Evolutionary conservation across 768 basidiomycete genomes (phyloP).

Genomic region (Leccinum broughii): DNA sequence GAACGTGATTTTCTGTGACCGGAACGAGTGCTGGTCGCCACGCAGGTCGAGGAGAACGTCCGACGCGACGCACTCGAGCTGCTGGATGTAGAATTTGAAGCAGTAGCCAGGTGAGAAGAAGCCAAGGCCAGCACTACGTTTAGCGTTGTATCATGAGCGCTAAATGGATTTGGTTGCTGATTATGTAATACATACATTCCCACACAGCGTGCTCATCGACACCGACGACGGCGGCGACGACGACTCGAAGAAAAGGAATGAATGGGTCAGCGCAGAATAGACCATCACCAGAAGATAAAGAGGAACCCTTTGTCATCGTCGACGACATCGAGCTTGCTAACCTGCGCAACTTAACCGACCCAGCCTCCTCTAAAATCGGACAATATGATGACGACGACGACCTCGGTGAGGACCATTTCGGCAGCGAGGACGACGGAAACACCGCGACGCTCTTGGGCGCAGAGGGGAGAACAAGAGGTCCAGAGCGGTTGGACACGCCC

Average conservation of each 20-base stretch:
- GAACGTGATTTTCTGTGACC: slow-evolving; percentile 4
- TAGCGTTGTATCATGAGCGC: slow-evolving; percentile 32
- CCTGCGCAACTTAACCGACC: slow-evolving; percentile 30
- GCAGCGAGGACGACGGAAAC: slow-evolving; percentile 39
- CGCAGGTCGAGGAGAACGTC: slow-evolving; percentile 13
- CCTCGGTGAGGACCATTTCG: slow-evolving; percentile 13
- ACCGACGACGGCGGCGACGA: slow-evolving; percentile 2
- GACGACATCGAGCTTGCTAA: slow-evolving; percentile 36
- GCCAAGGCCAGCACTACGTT: slow-evolving; percentile 24
- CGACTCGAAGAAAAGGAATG: slow-evolving; percentile 6
- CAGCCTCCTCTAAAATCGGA: slow-evolving; percentile 21
- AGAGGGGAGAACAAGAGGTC: slow-evolving; percentile 29
- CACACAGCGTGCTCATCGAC: slow-evolving; percentile 19
- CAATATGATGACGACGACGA: slow-evolving; percentile 32
- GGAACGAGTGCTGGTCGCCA: slow-evolving; percentile 15
- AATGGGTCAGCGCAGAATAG: slow-evolving; percentile 6
- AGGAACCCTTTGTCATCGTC: neutral
- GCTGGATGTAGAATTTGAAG: slow-evolving; percentile 19
- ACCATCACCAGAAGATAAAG: neutral
- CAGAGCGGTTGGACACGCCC: slow-evolving; percentile 23
- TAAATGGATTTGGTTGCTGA: slow-evolving; percentile 27
- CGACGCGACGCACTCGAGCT: slow-evolving; percentile 18
- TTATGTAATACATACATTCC: slow-evolving; percentile 29
- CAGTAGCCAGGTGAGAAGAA: slow-evolving; percentile 25
- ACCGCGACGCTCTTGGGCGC: slow-evolving; percentile 44